Conservation (phyloP, 352 stramenopile species). For the Phytophthora crassamura region DNA sequence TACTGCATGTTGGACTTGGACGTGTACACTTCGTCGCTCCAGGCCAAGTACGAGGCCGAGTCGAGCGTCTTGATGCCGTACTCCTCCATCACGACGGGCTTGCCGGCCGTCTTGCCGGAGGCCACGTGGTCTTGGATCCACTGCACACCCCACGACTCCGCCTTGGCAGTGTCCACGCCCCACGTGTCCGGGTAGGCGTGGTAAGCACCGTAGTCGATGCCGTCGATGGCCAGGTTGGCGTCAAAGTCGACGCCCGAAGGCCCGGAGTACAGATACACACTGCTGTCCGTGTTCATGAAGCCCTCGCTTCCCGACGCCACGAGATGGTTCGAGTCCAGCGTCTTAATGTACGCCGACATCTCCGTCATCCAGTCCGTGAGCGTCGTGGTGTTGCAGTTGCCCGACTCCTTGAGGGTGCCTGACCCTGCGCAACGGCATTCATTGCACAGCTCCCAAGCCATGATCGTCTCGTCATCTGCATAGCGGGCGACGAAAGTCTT, state of each 20-base stretch:
- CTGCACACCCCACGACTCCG: slow-evolving; percentile 37
- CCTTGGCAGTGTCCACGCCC: slow-evolving; percentile 30
- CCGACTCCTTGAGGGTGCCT: too few species aligned
- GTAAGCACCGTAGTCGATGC: slow-evolving; percentile 44
- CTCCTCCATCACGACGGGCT: slow-evolving; percentile 42
- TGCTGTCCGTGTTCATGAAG: slow-evolving; percentile 48
- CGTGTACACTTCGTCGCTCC: slow-evolving; percentile 35
- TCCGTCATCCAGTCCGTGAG: slow-evolving; percentile 41
- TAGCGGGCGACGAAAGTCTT: slow-evolving; percentile 35
- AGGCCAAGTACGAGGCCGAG: slow-evolving; percentile 33
- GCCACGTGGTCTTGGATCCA: slow-evolving; percentile 44
- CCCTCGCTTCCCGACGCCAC: slow-evolving; percentile 39
- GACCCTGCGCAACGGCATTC: slow-evolving; percentile 38
- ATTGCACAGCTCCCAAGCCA: slow-evolving; percentile 38
- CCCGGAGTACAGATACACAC: slow-evolving; percentile 43
- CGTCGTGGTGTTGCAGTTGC: slow-evolving; percentile 30
- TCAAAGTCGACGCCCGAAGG: slow-evolving; percentile 45
- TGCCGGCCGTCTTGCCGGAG: slow-evolving; percentile 28
- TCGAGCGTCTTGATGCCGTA: slow-evolving; percentile 39
- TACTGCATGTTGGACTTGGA: slow-evolving; percentile 47
- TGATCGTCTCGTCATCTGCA: slow-evolving; percentile 34
- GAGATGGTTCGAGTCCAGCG: slow-evolving; percentile 36
- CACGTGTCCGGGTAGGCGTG: slow-evolving; percentile 45
- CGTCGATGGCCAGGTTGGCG: too few species aligned
- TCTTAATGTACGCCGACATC: slow-evolving; percentile 25